Base-by-base conservation (phyloP, 371 early-diverging fungal genomes). In the Saksenaea oblongispora region DNA sequence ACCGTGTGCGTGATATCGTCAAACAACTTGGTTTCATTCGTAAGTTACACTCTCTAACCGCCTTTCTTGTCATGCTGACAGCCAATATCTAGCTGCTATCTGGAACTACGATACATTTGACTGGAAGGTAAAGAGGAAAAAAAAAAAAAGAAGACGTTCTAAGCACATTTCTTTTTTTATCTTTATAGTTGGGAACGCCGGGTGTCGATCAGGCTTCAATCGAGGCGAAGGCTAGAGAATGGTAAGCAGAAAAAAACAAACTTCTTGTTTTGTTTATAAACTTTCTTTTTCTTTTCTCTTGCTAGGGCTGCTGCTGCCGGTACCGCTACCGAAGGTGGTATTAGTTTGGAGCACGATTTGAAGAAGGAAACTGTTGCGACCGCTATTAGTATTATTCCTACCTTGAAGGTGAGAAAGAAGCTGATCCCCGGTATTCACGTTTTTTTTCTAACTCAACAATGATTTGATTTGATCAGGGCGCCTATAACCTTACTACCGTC, bases 1-100 rank as follows among this genome's bases (percentile, higher is more conserved):
- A 80, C 71, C 76, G 87, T 54, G 80, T 86, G 36, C 80, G 86
- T 24, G 72, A 66, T 51, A 74, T 84, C 39, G 72, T 77, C 47
- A 59, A 73, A 56, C 69, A 79, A 67, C 66, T 83, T 22, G 80
- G 80, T 7, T 80, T 78, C 63, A 78, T 65, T 58, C 63, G 71
- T 34, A 60, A 51, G 54, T 15, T 3, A 28, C 11, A 55, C 5
- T 2, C n/a, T 14, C 8, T n/a, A 22, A 9, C 36, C 18, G 7
- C 2, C 18, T 34, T 17, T 51, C 31, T n/a, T 18, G 18, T 42
- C 27, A 26, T n/a, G 18, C 24, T 39, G 2, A 39, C n/a, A 39
- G 11, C 39, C 11, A 2, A 39, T 11, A n/a, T 39, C 4, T 27
- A 17, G 56, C 54, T 58, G 65, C 60, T 27, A 68, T 68, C 54